Conservation (phyloP, 257 asterid genomes). For the Przewalskia tangutica region DNA sequence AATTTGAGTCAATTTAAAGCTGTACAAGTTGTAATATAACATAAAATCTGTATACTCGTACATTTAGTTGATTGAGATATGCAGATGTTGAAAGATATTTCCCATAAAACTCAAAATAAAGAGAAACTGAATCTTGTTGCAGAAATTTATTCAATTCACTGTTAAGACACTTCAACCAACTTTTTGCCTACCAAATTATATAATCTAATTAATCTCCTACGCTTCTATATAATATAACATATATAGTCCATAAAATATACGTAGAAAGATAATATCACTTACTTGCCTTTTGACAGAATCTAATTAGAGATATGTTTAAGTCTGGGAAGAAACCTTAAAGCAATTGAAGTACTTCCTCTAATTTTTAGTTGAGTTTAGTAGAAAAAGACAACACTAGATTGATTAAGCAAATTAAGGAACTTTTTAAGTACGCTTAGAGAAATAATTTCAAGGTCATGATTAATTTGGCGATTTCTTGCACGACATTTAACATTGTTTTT, state of each 20-base stretch:
- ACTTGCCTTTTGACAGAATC: not conserved
- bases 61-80: not conserved
- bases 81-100: not conserved
- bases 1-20: not conserved
- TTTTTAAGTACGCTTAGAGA: not conserved
- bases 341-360: not conserved
- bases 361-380: not conserved
- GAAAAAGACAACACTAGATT: not conserved
- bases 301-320: not conserved
- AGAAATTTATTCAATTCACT: not conserved
- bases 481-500: constrained; percentile 17
- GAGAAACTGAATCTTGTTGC: not conserved
- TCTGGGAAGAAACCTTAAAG: not conserved
- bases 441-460: not conserved
- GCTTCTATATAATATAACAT: not conserved
- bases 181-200: not conserved
- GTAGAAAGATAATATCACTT: not conserved
- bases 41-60: not conserved
- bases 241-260: not conserved
- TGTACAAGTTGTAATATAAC: not conserved
- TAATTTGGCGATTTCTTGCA: constrained; percentile 26
- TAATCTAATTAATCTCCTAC: not conserved
- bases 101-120: not conserved
- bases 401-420: not conserved
- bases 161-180: not conserved